Base-by-base conservation (phyloP, 805 yeast species). In the Wickerhamiella australiensis region DNA sequence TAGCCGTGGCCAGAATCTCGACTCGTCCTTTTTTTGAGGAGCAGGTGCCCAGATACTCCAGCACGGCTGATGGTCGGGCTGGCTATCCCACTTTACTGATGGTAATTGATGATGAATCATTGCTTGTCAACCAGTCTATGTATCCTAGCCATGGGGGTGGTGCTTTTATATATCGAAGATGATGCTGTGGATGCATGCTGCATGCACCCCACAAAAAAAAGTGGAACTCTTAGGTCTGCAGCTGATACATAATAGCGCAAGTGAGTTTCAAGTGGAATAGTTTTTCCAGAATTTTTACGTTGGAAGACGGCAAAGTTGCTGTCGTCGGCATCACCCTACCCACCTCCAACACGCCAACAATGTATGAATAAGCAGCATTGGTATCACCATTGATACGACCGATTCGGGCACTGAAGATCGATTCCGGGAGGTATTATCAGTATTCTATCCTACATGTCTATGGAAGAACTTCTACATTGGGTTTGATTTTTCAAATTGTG, bases 31-130 rank as follows among this genome's bases (percentile, higher is more conserved):
- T n/a, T 47, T 42, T n/a, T 27, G 40, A 13, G 41, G 50, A n/a
- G 38, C 27, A 9, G 56, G 50, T 5, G 47, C 53, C 55, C 55
- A 53, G 21, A 53, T 53, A 25, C 46, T 44, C 55, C 55, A 53
- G 50, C 51, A 47, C 13, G 55, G 55, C 38, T 51, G 53, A n/a
- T 47, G 42, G 17, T 48, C 45, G 9, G 47, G 48, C 21, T 27
- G 41, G 18, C 44, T 27, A 37, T 46, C 49, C 49, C 49, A 37
- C 9, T 43, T 43, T 7, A 45, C 22, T 15, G 41, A 42, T 18
- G 47, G 42, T 15, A 41, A 8, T 15, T 29, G 47, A 13, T 36
- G 31, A 12, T 35, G 38, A 11, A 45, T 35, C 47, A 35, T 45
- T 9, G 22, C 4, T 4, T 15, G 20, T 5, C 15, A n/a, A 5